A percentile compares a stretch with the other conserved stretches of the same genome.
These are phyloP conservation scores for Curvularia eragrostidis DNA, from an alignment of 2,329 filamentous ascomycete species.

Conservation along the genomic window DNA sequence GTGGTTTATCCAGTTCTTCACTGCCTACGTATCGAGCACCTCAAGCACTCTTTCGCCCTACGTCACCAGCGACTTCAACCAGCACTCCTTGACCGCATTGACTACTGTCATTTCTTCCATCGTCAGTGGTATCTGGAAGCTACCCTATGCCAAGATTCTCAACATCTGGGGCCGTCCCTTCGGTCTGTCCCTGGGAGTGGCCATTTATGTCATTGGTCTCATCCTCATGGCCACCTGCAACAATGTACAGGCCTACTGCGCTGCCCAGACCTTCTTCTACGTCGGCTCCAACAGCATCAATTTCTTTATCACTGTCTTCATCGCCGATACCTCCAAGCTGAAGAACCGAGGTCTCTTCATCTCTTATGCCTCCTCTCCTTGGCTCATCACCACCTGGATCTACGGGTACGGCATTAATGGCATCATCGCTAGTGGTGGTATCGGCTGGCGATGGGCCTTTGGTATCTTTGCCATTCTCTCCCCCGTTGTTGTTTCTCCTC, in stretches of 20 bases:
- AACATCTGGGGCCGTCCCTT: constrained; percentile 53
- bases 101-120: constrained; percentile 49
- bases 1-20: constrained; percentile 56
- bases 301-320: constrained; percentile 69
- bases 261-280: constrained; percentile 71
- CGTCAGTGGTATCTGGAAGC: constrained; percentile 50
- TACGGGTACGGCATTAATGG: constrained; percentile 36
- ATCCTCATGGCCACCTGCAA: constrained; percentile 73
- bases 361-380: constrained; percentile 52
- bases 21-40: constrained; percentile 54
- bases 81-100: constrained; percentile 49
- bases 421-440: constrained; percentile 56
- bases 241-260: constrained; percentile 67
- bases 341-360: constrained; percentile 68
- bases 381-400: constrained; percentile 43
- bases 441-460: constrained; percentile 71
- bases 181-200: constrained; percentile 47
- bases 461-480: constrained; percentile 71
- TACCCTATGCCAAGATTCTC: constrained; percentile 54
- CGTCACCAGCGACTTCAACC: constrained; percentile 50
- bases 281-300: constrained; percentile 67
- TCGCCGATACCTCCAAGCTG: constrained; percentile 71
- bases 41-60: constrained; percentile 51
- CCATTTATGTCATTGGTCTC: constrained; percentile 50
- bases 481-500: constrained; percentile 65